phyloP scores from a whole-genome alignment of 2,329 filamentous ascomycete species.

The Arthrobotrys entomopaga region DNA sequence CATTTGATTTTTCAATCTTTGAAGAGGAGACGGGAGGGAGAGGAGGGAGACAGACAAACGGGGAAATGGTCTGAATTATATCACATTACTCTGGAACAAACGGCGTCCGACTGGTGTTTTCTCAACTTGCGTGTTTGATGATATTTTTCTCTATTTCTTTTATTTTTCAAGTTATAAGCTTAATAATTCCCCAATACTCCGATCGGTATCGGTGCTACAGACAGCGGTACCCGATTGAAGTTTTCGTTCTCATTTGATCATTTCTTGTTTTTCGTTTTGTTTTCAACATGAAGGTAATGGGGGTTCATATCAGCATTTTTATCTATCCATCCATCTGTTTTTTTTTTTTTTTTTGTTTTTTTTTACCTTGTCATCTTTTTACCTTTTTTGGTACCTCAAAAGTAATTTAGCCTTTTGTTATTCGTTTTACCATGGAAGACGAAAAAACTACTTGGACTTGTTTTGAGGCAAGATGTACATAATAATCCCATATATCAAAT shows the following conservation, averaged over 20 bases:
- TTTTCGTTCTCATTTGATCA: no score
- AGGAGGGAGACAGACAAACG: not conserved
- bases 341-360: no score
- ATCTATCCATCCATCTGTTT: no score
- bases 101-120: slow-evolving; percentile 45
- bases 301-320: no score
- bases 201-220: no score
- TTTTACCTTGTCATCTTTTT: no score
- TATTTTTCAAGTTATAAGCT: slow-evolving; percentile 4
- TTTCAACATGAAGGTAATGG: no score
- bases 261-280: no score
- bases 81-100: not conserved
- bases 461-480: not conserved
- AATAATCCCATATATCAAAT: not conserved
- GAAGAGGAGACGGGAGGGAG: not conserved
- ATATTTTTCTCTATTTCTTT: slow-evolving; percentile 16
- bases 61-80: not conserved
- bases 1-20: slow-evolving; percentile 1
- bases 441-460: not conserved
- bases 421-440: not conserved
- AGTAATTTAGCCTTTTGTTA: not conserved
- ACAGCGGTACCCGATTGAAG: no score
- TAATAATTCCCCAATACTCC: slow-evolving; percentile 3
- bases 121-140: not conserved
- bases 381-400: not conserved